A percentile compares a stretch with the other conserved stretches of the same genome.
These are phyloP conservation scores for Aspergillus pseudonomiae DNA, from an alignment of 2,329 filamentous ascomycete species.

Conservation along the genomic window DNA sequence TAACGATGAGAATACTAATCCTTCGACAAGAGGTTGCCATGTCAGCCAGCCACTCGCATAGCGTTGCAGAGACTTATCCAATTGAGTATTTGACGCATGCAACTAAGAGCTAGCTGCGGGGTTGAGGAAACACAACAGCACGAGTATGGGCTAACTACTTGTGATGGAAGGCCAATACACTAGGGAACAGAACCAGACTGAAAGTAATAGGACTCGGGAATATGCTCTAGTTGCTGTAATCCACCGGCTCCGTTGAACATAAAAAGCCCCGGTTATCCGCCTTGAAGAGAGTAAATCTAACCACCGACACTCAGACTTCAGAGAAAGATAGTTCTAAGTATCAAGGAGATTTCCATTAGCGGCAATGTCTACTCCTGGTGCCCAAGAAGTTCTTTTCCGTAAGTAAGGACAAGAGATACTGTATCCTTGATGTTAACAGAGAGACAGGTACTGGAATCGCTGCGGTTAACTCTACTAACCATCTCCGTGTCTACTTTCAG, in stretches of 20 bases:
- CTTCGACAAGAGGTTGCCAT: neutral
- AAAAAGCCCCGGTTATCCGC: neutral
- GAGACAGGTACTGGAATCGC: constrained; percentile 6
- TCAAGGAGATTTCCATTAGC: neutral
- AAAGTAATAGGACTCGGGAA: too few species aligned
- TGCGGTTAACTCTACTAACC: constrained; percentile 2
- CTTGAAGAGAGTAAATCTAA: neutral
- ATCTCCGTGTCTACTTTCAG: constrained; percentile 9
- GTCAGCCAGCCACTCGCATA: neutral
- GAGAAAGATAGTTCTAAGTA: neutral
- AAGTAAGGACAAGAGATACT: neutral
- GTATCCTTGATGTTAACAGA: neutral
- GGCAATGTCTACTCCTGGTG: constrained; percentile 2
- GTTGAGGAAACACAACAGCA: neutral
- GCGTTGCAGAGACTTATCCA: neutral
- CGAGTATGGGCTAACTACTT: neutral
- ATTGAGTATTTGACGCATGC: neutral
- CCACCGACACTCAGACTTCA: neutral
- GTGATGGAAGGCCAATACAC: neutral
- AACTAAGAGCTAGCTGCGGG: neutral
- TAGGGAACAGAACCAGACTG: neutral
- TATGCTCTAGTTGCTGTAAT: neutral
- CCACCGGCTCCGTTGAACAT: neutral
- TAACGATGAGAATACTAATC: neutral
- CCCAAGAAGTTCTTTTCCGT: constrained; percentile 2